Evolutionary conservation across 495 filamentous ascomycete genomes (phyloP).

Genomic region (Platismatia glauca): DNA sequence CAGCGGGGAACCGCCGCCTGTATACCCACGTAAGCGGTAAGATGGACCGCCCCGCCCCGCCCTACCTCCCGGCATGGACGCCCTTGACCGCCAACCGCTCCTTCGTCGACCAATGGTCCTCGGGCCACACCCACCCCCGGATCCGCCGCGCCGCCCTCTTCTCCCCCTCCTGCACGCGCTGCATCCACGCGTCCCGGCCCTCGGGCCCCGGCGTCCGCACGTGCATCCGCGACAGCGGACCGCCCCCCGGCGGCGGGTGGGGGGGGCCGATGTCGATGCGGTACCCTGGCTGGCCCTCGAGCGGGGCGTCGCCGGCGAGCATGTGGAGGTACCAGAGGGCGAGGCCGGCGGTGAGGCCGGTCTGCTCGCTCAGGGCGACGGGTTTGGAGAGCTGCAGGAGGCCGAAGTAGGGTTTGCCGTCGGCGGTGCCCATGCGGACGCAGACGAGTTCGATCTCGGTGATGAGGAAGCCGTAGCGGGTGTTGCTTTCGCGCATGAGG

Average conservation of each 20-base stretch:
- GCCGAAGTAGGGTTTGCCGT: conserved; percentile 71
- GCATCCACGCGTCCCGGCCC: conserved; percentile 76
- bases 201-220: conserved; percentile 56
- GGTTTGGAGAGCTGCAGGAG: conserved; percentile 66
- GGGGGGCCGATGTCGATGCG: conserved; percentile 74
- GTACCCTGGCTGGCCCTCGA: conserved; percentile 58
- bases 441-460: conserved; percentile 91
- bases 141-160: conserved; percentile 72
- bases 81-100: background rate
- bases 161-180: conserved; percentile 71
- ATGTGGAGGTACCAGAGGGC: conserved; percentile 73
- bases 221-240: conserved; percentile 25
- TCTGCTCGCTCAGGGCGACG: conserved; percentile 41
- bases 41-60: background rate
- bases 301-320: conserved; percentile 66
- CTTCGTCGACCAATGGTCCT: conserved; percentile 36
- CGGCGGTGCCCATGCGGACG: conserved; percentile 67
- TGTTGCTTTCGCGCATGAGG: conserved; percentile 85
- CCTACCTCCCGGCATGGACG: background rate
- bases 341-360: conserved; percentile 55
- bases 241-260: conserved; percentile 36
- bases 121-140: conserved; percentile 77
- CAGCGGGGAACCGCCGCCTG: too few species aligned
- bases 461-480: conserved; percentile 88
- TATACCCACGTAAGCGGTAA: background rate